Percentiles rank a stretch among this genome's conserved stretches.
phyloP scores from a whole-genome alignment of 176 grass and related monocot species.

The Calamus simplicifolius region DNA sequence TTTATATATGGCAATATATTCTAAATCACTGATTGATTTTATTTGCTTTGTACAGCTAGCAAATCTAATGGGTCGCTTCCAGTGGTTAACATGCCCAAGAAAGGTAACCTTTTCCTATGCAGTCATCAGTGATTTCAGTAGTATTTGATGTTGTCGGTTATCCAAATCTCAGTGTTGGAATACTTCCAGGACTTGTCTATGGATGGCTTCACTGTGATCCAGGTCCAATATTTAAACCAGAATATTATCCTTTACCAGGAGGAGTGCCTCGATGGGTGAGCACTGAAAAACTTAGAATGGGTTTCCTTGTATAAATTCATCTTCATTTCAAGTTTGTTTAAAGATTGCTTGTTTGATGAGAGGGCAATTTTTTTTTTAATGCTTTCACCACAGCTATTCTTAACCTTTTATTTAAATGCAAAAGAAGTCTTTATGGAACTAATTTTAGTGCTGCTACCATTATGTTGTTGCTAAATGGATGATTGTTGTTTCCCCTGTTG shows the following conservation, averaged over 20 bases:
- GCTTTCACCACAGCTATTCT: too few relatives aligned
- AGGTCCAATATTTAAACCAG: slow-evolving; percentile 67
- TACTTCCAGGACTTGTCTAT: slow-evolving; percentile 67
- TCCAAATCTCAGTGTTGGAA: slow-evolving; percentile 12
- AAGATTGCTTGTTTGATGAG: too few relatives aligned
- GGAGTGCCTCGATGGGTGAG: slow-evolving; percentile 63
- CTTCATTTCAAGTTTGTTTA: too few relatives aligned
- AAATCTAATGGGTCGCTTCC: slow-evolving; percentile 80
- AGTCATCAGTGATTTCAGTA: background rate
- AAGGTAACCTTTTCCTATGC: slow-evolving; percentile 33
- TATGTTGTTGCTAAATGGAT: too few relatives aligned
- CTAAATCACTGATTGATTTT: too few relatives aligned
- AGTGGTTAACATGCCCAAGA: slow-evolving; percentile 85
- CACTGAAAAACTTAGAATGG: slow-evolving; percentile 9
- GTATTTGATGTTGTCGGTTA: background rate
- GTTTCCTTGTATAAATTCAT: background rate
- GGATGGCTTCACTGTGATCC: slow-evolving; percentile 80
- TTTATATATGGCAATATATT: too few relatives aligned
- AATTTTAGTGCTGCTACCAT: too few relatives aligned
- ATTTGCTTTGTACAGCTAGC: slow-evolving; percentile 55
- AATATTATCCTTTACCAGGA: slow-evolving; percentile 45
- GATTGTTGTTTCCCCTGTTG: too few relatives aligned
- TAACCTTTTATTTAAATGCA: too few relatives aligned
- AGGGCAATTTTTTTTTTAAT: too few relatives aligned
- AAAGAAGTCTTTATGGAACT: too few relatives aligned